Percentiles rank a stretch among this genome's conserved stretches.
phyloP scores from a whole-genome alignment of 345 rosid genomes.

The Lepidium didymum region DNA sequence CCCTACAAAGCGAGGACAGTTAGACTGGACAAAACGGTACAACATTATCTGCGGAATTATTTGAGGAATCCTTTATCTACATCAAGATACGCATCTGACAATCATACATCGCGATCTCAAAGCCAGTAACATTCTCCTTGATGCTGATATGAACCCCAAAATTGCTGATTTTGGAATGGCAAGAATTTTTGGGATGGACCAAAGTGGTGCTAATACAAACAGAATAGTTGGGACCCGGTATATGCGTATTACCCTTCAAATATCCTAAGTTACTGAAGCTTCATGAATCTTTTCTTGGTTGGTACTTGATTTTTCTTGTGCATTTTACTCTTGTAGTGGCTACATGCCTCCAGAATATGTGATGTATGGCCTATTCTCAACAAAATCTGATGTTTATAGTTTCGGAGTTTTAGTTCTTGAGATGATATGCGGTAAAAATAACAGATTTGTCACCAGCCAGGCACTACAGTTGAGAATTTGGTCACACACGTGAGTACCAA shows the following conservation, averaged over 20 bases:
- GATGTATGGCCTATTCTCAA: constrained; percentile 6
- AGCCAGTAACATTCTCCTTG: neutral
- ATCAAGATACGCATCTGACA: constrained; percentile 11
- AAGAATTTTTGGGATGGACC: neutral
- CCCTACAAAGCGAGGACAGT: neutral
- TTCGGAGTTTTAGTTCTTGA: constrained; percentile 24
- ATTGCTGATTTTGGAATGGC: constrained; percentile 12
- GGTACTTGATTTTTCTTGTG: neutral
- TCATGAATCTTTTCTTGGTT: neutral
- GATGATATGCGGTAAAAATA: neutral
- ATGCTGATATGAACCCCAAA: neutral
- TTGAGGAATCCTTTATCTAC: constrained; percentile 2
- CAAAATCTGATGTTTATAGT: constrained; percentile 17
- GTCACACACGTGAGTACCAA: neutral
- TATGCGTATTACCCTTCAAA: neutral
- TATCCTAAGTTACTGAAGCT: neutral
- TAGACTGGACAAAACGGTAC: neutral
- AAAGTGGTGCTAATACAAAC: neutral
- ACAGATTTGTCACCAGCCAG: neutral
- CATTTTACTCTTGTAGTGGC: neutral
- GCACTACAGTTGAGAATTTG: neutral
- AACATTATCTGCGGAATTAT: neutral
- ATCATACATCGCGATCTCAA: constrained; percentile 14
- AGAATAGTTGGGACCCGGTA: constrained; percentile 10
- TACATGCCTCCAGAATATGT: constrained; percentile 22